These are phyloP conservation scores for Tetrahymena malaccensis DNA, from an alignment of 73 alveolate genomes.

Conservation along the genomic window DNA sequence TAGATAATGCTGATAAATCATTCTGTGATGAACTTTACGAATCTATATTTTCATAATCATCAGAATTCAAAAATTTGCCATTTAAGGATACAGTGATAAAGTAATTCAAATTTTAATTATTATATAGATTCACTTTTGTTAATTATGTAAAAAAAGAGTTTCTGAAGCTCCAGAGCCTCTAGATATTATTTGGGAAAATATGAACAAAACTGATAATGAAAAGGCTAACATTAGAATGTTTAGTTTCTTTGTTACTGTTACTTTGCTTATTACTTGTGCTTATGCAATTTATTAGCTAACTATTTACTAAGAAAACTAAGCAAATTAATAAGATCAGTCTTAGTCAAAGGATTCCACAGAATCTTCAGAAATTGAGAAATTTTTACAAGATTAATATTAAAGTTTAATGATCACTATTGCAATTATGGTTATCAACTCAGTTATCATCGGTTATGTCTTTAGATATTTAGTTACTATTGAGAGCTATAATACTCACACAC, in stretches of 20 bases:
- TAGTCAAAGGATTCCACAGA: not conserved
- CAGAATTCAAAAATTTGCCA: not conserved
- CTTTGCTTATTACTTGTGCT: slow-evolving; percentile 4
- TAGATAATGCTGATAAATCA: slow-evolving; percentile 1
- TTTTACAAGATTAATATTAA: not conserved
- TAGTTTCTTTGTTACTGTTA: slow-evolving; percentile 1
- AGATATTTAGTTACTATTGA: slow-evolving; percentile 6
- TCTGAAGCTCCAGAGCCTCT: slow-evolving; percentile 50
- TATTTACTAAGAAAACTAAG: not conserved
- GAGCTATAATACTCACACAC: slow-evolving; percentile 4
- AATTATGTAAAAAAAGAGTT: too few relatives aligned
- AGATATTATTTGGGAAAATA: slow-evolving; percentile 32
- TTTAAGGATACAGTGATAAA: not conserved
- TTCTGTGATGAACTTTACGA: not conserved
- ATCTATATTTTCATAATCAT: not conserved
- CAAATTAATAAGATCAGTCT: not conserved
- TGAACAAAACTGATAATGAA: not conserved
- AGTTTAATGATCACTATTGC: not conserved
- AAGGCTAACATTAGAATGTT: not conserved
- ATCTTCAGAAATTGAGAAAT: not conserved
- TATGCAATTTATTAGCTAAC: not conserved
- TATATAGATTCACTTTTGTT: too few relatives aligned
- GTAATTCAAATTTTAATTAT: not conserved
- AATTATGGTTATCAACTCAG: not conserved
- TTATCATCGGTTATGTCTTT: not conserved